phyloP scores from a whole-genome alignment of 2,329 filamentous ascomycete species.

The Clarireedia homoeocarpa region DNA sequence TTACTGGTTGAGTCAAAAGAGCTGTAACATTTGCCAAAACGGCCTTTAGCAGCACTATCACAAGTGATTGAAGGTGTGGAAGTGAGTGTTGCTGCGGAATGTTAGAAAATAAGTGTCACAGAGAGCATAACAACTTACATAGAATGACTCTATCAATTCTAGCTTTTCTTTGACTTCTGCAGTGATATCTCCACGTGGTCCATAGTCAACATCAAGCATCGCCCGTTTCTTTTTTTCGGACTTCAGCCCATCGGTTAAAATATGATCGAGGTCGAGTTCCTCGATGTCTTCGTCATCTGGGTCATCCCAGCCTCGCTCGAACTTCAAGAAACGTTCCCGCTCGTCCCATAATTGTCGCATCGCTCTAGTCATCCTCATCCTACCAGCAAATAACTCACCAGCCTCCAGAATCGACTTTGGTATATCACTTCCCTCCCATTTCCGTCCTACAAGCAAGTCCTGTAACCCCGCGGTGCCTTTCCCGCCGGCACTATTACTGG shows the following conservation, averaged over 20 bases:
- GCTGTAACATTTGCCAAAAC: constrained; percentile 82
- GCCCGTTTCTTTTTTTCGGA: constrained; percentile 35
- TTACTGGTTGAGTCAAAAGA: constrained; percentile 55
- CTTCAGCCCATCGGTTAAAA: constrained; percentile 34
- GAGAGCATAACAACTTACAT: constrained; percentile 50
- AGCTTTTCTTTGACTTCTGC: constrained; percentile 57
- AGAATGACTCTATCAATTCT: constrained; percentile 71
- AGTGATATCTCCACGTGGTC: constrained; percentile 42
- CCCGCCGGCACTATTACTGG: constrained; percentile 82
- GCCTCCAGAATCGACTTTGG: constrained; percentile 93
- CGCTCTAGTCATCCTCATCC: constrained; percentile 85
- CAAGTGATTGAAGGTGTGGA: constrained; percentile 82
- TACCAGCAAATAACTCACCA: constrained; percentile 79
- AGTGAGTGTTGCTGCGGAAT: constrained; percentile 57
- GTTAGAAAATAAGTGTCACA: constrained; percentile 27
- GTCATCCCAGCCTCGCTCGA: constrained; percentile 77
- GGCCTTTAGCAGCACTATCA: constrained; percentile 86
- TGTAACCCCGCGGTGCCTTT: constrained; percentile 79
- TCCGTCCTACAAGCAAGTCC: constrained; percentile 69
- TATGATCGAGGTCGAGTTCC: constrained; percentile 35
- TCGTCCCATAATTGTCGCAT: constrained; percentile 94
- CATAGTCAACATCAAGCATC: constrained; percentile 37
- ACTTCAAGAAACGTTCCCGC: constrained; percentile 82
- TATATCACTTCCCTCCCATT: constrained; percentile 90
- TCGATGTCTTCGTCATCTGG: constrained; percentile 35